phyloP scores from a whole-genome alignment of 768 basidiomycete genomes.

The Pleurotus pulmonarius region DNA sequence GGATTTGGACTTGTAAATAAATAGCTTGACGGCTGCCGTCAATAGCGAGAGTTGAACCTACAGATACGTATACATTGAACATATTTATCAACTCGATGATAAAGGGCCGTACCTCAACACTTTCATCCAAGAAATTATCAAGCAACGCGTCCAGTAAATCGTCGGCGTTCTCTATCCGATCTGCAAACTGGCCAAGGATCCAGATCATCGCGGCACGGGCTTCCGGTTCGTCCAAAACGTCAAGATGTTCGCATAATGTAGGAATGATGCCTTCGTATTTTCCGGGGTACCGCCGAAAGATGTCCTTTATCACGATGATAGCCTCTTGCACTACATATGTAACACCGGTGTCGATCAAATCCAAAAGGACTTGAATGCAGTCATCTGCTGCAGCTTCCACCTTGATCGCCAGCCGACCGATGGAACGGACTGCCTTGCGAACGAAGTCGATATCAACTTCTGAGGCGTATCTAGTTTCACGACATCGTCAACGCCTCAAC shows the following conservation, averaged over 20 bases:
- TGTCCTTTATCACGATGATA: constrained; percentile 95
- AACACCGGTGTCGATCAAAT: constrained; percentile 89
- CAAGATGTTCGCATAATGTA: constrained; percentile 87
- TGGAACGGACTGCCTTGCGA: constrained; percentile 94
- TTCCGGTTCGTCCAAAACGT: constrained; percentile 91
- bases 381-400: constrained; percentile 84
- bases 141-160: constrained; percentile 91
- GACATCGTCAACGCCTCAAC: neutral
- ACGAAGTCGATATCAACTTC: constrained; percentile 99
- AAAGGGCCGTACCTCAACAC: constrained; percentile 70
- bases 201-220: constrained; percentile 97
- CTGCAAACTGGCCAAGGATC: constrained; percentile 95
- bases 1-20: constrained; percentile 83
- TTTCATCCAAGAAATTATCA: constrained; percentile 88
- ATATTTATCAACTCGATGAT: neutral
- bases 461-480: constrained; percentile 75
- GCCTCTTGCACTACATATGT: constrained; percentile 97
- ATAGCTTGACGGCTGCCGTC: constrained; percentile 93
- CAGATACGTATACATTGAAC: neutral
- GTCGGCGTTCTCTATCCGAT: constrained; percentile 93
- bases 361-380: constrained; percentile 84
- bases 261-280: constrained; percentile 97
- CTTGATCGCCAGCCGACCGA: constrained; percentile 97
- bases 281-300: constrained; percentile 95
- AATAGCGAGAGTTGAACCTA: constrained; percentile 95